Evolutionary conservation across 208 protist genomes (phyloP).

Genomic region (Kentomonas sorsogonicus): DNA sequence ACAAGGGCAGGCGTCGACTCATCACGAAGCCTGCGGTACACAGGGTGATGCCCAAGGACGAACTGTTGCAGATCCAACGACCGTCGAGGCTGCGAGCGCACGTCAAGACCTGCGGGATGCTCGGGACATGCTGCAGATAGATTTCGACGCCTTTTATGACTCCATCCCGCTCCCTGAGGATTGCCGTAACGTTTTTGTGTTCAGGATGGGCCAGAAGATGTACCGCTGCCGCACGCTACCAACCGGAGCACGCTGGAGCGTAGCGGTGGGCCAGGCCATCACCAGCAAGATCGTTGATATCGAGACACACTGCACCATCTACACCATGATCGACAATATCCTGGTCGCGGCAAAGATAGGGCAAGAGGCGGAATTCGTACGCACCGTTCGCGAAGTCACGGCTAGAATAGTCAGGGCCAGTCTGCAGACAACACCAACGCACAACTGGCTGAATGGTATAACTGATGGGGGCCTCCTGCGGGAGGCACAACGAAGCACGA

Average conservation of each 20-base stretch:
- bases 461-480: constrained; percentile 12
- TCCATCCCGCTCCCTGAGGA: constrained; percentile 18
- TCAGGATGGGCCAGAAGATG: background rate
- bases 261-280: constrained; percentile 19
- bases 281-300: constrained; percentile 20
- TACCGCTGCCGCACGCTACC: constrained; percentile 19
- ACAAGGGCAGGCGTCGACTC: constrained; percentile 27
- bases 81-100: too few relatives aligned
- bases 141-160: constrained; percentile 40
- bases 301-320: constrained; percentile 10
- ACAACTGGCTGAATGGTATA: constrained; percentile 12
- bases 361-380: constrained; percentile 17
- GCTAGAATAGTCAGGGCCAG: constrained; percentile 14
- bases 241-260: constrained; percentile 25
- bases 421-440: constrained; percentile 17
- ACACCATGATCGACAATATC: constrained; percentile 29
- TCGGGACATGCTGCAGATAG: constrained; percentile 22
- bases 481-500: too few relatives aligned
- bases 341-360: constrained; percentile 21
- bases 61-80: too few relatives aligned
- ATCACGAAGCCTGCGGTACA: constrained; percentile 33
- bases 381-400: constrained; percentile 10
- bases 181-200: constrained; percentile 22
- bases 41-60: constrained; percentile 19
- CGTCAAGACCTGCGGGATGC: too few relatives aligned